Evolutionary conservation across 2,329 filamentous ascomycete species (phyloP).

Genomic region (Colletotrichum sp.): DNA sequence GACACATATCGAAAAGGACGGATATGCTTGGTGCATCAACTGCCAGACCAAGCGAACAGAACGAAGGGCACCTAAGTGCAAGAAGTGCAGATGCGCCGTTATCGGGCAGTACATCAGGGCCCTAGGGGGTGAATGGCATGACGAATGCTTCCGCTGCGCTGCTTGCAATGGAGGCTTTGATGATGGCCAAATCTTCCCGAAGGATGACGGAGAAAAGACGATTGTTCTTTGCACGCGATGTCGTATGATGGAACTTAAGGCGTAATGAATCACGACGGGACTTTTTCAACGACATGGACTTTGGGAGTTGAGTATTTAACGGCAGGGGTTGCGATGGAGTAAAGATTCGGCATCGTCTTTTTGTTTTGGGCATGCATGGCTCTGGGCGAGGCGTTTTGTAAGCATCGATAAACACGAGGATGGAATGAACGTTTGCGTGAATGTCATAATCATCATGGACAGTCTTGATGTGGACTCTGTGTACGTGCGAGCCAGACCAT

Average conservation of each 20-base stretch:
- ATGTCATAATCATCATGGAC: constrained; percentile 18
- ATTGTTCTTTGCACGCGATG: constrained; percentile 66
- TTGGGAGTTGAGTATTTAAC: background rate
- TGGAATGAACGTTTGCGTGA: background rate
- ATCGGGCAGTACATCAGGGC: constrained; percentile 90
- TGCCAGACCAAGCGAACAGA: constrained; percentile 94
- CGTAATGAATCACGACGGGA: constrained; percentile 26
- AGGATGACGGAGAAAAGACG: constrained; percentile 34
- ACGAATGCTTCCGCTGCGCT: constrained; percentile 84
- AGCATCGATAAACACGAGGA: background rate
- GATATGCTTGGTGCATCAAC: constrained; percentile 93
- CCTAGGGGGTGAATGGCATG: constrained; percentile 91
- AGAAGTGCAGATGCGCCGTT: constrained; percentile 81
- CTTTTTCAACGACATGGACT: background rate
- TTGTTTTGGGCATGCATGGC: background rate
- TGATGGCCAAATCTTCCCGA: constrained; percentile 69
- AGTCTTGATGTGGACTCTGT: background rate
- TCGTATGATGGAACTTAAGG: constrained; percentile 64
- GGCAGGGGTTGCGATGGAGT: background rate
- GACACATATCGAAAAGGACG: constrained; percentile 89
- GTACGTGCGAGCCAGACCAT: background rate
- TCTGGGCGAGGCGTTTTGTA: background rate
- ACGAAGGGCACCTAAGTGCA: constrained; percentile 85
- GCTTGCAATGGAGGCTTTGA: constrained; percentile 64
- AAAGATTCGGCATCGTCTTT: background rate